These are phyloP conservation scores for Aspergillus ruber DNA, from an alignment of 2,329 filamentous ascomycete species.

Conservation along the genomic window DNA sequence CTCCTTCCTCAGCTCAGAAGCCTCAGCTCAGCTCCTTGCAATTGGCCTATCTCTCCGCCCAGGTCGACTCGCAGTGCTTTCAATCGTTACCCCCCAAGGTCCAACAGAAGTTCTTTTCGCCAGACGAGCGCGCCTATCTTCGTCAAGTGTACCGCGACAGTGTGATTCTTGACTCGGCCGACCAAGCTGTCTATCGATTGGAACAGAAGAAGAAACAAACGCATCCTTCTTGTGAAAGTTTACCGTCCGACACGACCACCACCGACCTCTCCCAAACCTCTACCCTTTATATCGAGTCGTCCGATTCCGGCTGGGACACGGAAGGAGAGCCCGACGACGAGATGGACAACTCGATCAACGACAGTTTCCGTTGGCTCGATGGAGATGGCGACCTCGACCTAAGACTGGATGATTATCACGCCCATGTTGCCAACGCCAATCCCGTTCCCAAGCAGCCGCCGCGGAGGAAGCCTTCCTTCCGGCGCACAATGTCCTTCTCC, in stretches of 20 bases:
- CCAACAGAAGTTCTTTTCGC: conserved; percentile 62
- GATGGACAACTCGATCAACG: conserved; percentile 53
- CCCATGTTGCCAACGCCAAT: conserved; percentile 50
- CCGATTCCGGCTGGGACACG: conserved; percentile 24
- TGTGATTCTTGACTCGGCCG: conserved; percentile 52
- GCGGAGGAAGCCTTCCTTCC: conserved; percentile 54
- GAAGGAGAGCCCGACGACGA: conserved; percentile 35
- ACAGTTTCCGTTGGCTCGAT: conserved; percentile 68
- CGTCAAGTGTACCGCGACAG: conserved; percentile 50
- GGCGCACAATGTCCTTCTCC: conserved; percentile 65
- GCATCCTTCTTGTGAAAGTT: conserved; percentile 21
- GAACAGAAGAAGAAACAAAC: conserved; percentile 25
- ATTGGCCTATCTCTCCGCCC: conserved; percentile 37
- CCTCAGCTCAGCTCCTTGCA: conserved; percentile 26
- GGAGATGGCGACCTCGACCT: conserved; percentile 67
- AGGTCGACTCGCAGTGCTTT: conserved; percentile 61
- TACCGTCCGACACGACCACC: conserved; percentile 8
- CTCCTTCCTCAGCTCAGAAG: conserved; percentile 8
- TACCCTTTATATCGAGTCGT: conserved; percentile 19
- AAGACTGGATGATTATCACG: conserved; percentile 63
- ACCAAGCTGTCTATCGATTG: conserved; percentile 51
- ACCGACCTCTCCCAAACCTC: conserved; percentile 13
- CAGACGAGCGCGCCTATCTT: conserved; percentile 59
- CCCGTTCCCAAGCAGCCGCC: conserved; percentile 15
- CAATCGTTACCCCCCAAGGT: conserved; percentile 66